Evolutionary conservation across 768 basidiomycete genomes (phyloP), one percentile per base, ranked within the genome.

Genomic region (Sarcomyxa edulis): DNA sequence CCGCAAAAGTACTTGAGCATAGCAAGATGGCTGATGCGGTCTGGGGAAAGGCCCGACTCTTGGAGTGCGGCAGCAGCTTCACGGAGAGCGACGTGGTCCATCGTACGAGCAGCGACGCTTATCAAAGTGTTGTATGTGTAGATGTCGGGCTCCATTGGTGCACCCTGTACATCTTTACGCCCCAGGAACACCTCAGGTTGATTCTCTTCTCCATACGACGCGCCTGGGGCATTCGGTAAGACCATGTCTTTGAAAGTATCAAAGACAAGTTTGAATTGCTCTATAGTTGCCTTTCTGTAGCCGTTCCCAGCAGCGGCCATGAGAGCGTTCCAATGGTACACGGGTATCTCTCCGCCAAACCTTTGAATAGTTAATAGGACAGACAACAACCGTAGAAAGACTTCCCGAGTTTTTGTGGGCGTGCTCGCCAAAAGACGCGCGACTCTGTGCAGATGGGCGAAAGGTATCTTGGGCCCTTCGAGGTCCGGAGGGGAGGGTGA

Each of bases 251-350:
- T 63, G 54, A 73, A 81, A 23, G 84, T 66, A 39, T 68, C 69
- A 42, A 87, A 59, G 12, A 84, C 71, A 20, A 66, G 63, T 40
- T 71, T 66, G 59, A 81, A 82, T 44, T 86, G 78, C 42, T 70
- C 70, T 35, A 63, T 44, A 19, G 64, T 59, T 28, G 76, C 74
- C 53, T 71, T 77, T 40, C 84, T 71, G 62, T 71, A 77, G 3
- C 84, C 82, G 43, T 70, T 73, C 11, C 78, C 85, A 1, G 81
- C 78, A 51, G 66, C 69, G 48, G 82, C 71, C 43, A 90, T 73
- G 31, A 91, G 67, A 6, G 75, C 64, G 52, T 89, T 90, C 84
- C 87, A 90, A 54, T 88, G 76, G 68, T 76, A 77, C n/a, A 62
- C 48, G 45, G 73, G 64, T 22, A 87, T 55, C 8, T 39, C 60